A percentile compares a stretch with the other conserved stretches of the same genome.
Evolutionary conservation across 805 yeast genomes (phyloP).

Genomic region (Barnettozyma sp.): DNA sequence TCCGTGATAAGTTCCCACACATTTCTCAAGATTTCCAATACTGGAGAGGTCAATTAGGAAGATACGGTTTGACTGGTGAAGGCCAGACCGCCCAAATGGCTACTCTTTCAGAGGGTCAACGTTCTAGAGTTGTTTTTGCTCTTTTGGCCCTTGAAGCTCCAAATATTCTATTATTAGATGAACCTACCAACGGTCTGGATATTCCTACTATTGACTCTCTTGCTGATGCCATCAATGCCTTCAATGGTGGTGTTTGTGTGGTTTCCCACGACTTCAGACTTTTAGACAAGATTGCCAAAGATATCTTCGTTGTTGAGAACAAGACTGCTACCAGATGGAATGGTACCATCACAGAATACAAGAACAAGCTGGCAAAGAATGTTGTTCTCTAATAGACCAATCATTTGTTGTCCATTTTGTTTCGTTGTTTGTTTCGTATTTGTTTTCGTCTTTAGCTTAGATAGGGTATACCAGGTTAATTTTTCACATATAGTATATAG

Average conservation of each 20-base stretch:
- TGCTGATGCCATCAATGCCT: constrained; percentile 91
- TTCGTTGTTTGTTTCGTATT: no score
- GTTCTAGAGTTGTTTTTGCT: constrained; percentile 98
- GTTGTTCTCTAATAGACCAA: constrained; percentile 59
- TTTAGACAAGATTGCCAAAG: constrained; percentile 94
- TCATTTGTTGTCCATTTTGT: no score
- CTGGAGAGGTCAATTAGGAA: constrained; percentile 97
- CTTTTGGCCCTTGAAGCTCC: constrained; percentile 92
- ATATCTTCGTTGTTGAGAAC: constrained; percentile 92
- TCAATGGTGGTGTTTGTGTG: constrained; percentile 97
- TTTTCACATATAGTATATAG: not conserved
- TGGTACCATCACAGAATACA: constrained; percentile 83
- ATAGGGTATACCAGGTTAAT: constrained; percentile 1
- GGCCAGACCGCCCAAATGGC: constrained; percentile 99
- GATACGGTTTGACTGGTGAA: constrained; percentile 98
- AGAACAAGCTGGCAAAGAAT: constrained; percentile 87
- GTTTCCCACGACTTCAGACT: constrained; percentile 99
- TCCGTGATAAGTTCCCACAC: constrained; percentile 84
- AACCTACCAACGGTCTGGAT: constrained; percentile 99
- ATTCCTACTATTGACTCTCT: constrained; percentile 96
- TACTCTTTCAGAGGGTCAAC: constrained; percentile 97
- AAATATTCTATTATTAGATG: constrained; percentile 90
- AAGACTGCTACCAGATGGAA: constrained; percentile 97
- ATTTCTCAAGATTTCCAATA: constrained; percentile 97
- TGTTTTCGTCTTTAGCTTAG: not conserved